These are phyloP conservation scores for bread wheat (Triticum aestivum) DNA, from an alignment of 176 grass and related monocot species.

Conservation along the genomic window IWGSC_CS_RefSeq_v2.1 NC_057800.1:691875025-691875524, in stretches of 20 bases:
- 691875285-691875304: neutral
- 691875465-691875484: slow-evolving; percentile 27
- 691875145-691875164: neutral
- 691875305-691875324: slow-evolving; percentile 21
- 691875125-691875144: too few species aligned
- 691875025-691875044: too few species aligned
- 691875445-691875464: slow-evolving; percentile 26
- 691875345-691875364: slow-evolving; percentile 22
- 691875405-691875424: slow-evolving; percentile 11
- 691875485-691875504: slow-evolving; percentile 33
- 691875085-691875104: too few species aligned
- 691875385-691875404: slow-evolving; percentile 11
- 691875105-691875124: too few species aligned
- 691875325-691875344: neutral
- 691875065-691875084: too few species aligned
- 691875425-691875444: neutral
- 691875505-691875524: neutral
- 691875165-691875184: neutral
- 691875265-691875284: neutral
- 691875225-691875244: neutral
- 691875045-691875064: too few species aligned
- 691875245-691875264: neutral
- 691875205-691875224: neutral
- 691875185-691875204: neutral
- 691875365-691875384: slow-evolving; percentile 30